Conservation (phyloP, 768 basidiomycete species). For the Leccinum variicolor region DNA sequence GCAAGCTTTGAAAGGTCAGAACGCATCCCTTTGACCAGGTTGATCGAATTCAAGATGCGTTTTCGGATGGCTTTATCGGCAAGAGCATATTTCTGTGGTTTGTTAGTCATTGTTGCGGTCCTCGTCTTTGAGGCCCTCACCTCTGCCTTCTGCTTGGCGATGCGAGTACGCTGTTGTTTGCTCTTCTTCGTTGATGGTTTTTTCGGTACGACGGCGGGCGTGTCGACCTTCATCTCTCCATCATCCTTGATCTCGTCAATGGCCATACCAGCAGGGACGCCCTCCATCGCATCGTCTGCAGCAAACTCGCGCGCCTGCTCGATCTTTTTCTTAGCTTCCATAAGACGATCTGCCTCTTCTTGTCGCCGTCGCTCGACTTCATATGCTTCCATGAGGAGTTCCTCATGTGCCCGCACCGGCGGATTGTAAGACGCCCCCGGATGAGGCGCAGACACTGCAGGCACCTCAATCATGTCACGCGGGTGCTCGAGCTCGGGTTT, state of each 20-base stretch:
- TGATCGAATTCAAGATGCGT: conserved; percentile 57
- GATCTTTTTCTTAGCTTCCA: conserved; percentile 53
- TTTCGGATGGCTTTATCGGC: conserved; percentile 59
- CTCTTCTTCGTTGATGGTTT: conserved; percentile 49
- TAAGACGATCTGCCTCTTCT: conserved; percentile 50
- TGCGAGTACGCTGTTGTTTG: conserved; percentile 66
- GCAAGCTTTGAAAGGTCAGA: conserved; percentile 36
- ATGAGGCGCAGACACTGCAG: conserved; percentile 70
- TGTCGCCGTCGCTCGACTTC: conserved; percentile 60
- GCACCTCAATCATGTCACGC: conserved; percentile 52
- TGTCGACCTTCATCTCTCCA: conserved; percentile 33
- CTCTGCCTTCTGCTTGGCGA: conserved; percentile 59
- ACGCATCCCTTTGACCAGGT: conserved; percentile 52
- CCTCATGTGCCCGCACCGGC: conserved; percentile 64
- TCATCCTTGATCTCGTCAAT: conserved; percentile 46
- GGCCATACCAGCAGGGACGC: conserved; percentile 62
- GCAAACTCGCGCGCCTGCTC: conserved; percentile 41
- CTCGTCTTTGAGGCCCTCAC: conserved; percentile 34
- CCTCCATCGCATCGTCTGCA: conserved; percentile 30
- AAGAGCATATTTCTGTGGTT: conserved; percentile 56
- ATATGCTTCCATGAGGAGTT: conserved; percentile 65
- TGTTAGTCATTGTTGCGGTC: neutral
- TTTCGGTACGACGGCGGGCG: conserved; percentile 35
- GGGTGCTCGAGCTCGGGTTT: conserved; percentile 46
- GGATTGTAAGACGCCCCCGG: conserved; percentile 91